These are phyloP conservation scores for Ustilago cynodontis DNA, from an alignment of 1,284 basidiomycete species.

Conservation along the genomic window DNA sequence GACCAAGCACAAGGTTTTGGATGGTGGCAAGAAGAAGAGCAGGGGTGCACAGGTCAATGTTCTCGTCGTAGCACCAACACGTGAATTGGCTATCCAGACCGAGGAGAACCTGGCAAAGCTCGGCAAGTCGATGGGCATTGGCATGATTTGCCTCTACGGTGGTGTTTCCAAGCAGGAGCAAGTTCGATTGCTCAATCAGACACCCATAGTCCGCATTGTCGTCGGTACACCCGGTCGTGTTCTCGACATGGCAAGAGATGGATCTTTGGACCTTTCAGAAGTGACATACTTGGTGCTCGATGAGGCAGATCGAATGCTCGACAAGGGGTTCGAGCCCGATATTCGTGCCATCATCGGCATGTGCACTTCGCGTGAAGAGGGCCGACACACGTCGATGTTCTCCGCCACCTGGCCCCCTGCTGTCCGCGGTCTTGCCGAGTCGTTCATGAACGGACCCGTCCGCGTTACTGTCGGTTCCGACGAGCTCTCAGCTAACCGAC, in stretches of 20 bases:
- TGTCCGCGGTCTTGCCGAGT: slow-evolving; percentile 90
- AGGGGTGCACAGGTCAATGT: slow-evolving; percentile 75
- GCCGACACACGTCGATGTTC: slow-evolving; percentile 74
- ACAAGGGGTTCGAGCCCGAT: slow-evolving; percentile 98
- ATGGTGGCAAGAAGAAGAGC: slow-evolving; percentile 53
- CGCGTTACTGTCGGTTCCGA: slow-evolving; percentile 95
- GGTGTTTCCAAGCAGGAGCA: slow-evolving; percentile 91
- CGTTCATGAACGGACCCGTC: slow-evolving; percentile 87
- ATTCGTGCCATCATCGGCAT: slow-evolving; percentile 90
- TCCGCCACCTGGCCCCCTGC: slow-evolving; percentile 98
- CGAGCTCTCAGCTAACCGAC: slow-evolving; percentile 92
- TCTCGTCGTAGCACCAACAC: slow-evolving; percentile 90
- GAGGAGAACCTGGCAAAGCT: slow-evolving; percentile 85
- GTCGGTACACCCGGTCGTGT: slow-evolving; percentile 96
- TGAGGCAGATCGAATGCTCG: slow-evolving; percentile 98
- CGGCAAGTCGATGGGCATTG: slow-evolving; percentile 81
- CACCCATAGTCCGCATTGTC: slow-evolving; percentile 77
- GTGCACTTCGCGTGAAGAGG: slow-evolving; percentile 74
- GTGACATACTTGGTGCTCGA: slow-evolving; percentile 94
- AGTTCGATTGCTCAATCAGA: slow-evolving; percentile 74
- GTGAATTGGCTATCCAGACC: slow-evolving; percentile 94
- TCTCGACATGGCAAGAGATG: slow-evolving; percentile 88
- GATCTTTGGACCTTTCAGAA: slow-evolving; percentile 77
- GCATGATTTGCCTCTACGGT: slow-evolving; percentile 88
- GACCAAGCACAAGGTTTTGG: slow-evolving; percentile 64